phyloP scores from a whole-genome alignment of 495 filamentous ascomycete species.

The Pseudotulostoma volvatum region DNA sequence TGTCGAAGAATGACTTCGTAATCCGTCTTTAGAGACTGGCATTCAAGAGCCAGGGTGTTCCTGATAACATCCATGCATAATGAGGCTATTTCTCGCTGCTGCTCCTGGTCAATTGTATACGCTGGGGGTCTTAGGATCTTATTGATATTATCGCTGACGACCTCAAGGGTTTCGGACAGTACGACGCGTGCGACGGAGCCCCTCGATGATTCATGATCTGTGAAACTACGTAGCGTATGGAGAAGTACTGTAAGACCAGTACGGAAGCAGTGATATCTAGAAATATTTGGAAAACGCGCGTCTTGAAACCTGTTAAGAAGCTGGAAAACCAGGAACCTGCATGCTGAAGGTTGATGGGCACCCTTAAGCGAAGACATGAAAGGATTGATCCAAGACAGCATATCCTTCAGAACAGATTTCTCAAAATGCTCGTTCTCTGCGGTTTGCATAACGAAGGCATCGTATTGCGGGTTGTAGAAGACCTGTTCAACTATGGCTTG shows the following conservation, averaged over 20 bases:
- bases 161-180: conserved; percentile 35
- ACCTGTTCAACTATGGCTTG: conserved; percentile 59
- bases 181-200: conserved; percentile 36
- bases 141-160: conserved; percentile 32
- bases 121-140: conserved; percentile 27
- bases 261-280: conserved; percentile 34
- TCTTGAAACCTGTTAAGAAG: conserved; percentile 51
- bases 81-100: conserved; percentile 19
- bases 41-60: conserved; percentile 57
- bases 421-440: conserved; percentile 37
- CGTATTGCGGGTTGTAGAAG: conserved; percentile 53
- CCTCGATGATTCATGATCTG: conserved; percentile 30
- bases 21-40: conserved; percentile 54
- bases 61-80: conserved; percentile 47
- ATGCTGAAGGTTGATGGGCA: conserved; percentile 53
- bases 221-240: conserved; percentile 35
- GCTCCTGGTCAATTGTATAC: conserved; percentile 21
- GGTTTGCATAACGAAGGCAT: conserved; percentile 39
- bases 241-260: conserved; percentile 33
- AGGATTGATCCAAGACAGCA: conserved; percentile 55
- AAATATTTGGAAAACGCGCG: conserved; percentile 25
- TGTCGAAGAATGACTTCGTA: conserved; percentile 45
- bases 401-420: conserved; percentile 38
- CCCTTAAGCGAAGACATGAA: conserved; percentile 63
- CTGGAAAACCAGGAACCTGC: conserved; percentile 50